These are phyloP conservation scores for Plicaturopsis crispa DNA, from an alignment of 768 basidiomycete species.

Conservation along the genomic window DNA sequence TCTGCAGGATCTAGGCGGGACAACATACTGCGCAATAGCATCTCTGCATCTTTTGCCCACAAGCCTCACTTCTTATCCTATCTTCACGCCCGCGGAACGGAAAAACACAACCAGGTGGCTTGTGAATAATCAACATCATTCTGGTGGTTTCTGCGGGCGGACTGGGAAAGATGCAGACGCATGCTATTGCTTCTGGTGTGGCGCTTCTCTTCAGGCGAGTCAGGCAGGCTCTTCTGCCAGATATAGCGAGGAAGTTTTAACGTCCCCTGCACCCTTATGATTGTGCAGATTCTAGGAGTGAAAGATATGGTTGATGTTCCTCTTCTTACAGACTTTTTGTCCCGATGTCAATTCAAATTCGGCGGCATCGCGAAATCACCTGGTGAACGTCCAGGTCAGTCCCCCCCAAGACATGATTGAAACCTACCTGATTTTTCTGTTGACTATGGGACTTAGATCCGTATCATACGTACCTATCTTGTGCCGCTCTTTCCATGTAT, in stretches of 20 bases:
- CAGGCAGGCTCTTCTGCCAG: too few species aligned
- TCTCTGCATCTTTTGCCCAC: constrained; percentile 50
- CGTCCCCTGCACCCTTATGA: neutral
- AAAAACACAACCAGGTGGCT: constrained; percentile 69
- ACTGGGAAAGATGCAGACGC: constrained; percentile 86
- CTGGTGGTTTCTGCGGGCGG: constrained; percentile 83
- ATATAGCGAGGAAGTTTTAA: too few species aligned
- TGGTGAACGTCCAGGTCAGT: constrained; percentile 68
- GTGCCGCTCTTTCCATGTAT: constrained; percentile 74
- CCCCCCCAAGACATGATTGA: neutral
- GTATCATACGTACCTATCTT: constrained; percentile 88
- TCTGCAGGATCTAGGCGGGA: constrained; percentile 54
- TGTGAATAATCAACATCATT: constrained; percentile 54
- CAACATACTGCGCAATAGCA: constrained; percentile 88
- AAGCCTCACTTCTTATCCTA: constrained; percentile 9
- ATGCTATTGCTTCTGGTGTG: constrained; percentile 97
- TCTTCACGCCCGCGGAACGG: constrained; percentile 32
- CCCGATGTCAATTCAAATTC: constrained; percentile 75
- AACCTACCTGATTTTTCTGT: neutral
- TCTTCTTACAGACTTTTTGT: constrained; percentile 57
- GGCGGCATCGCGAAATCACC: constrained; percentile 88
- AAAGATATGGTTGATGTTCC: constrained; percentile 46
- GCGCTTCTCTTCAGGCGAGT: constrained; percentile 68
- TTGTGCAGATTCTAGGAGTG: constrained; percentile 59
- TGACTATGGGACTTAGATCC: constrained; percentile 73